A percentile compares a stretch with the other conserved stretches of the same genome.
These are phyloP conservation scores for Colletotrichum camelliae DNA, from an alignment of 2,329 filamentous ascomycete species.

Conservation along the genomic window DNA sequence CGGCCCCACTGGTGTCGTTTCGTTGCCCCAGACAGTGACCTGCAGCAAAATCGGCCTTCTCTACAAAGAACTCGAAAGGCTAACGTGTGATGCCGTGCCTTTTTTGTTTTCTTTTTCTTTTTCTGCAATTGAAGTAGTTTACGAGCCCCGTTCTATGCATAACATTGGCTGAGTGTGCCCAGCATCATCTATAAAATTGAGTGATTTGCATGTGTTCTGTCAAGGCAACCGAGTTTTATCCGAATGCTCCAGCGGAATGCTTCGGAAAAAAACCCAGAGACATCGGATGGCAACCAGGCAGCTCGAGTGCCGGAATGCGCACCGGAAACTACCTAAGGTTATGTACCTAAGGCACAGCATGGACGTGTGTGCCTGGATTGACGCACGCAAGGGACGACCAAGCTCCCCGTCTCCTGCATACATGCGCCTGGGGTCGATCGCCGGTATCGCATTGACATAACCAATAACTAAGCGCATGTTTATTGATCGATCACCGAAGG, in stretches of 20 bases:
- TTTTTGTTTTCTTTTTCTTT: too few species aligned
- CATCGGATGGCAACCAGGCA: constrained; percentile 1
- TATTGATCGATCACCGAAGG: neutral
- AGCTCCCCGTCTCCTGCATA: neutral
- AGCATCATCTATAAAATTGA: neutral
- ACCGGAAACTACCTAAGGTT: neutral
- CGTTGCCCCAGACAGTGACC: neutral
- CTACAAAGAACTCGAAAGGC: neutral
- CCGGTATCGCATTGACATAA: constrained; percentile 6
- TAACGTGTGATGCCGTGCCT: neutral
- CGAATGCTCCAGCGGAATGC: neutral
- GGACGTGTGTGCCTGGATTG: neutral
- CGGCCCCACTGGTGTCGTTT: neutral
- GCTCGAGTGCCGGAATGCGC: neutral
- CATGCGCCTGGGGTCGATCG: neutral
- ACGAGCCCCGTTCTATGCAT: neutral
- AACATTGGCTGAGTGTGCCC: neutral
- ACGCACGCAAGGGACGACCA: neutral
- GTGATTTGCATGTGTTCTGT: neutral
- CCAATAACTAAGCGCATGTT: neutral
- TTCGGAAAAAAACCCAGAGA: neutral
- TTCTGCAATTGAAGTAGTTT: neutral
- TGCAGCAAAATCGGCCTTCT: neutral
- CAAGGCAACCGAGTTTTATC: neutral
- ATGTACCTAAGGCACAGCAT: neutral